Conservation (phyloP, 1,139 yeast genomes). For the Groenewaldozyma auringiensis region DNA sequence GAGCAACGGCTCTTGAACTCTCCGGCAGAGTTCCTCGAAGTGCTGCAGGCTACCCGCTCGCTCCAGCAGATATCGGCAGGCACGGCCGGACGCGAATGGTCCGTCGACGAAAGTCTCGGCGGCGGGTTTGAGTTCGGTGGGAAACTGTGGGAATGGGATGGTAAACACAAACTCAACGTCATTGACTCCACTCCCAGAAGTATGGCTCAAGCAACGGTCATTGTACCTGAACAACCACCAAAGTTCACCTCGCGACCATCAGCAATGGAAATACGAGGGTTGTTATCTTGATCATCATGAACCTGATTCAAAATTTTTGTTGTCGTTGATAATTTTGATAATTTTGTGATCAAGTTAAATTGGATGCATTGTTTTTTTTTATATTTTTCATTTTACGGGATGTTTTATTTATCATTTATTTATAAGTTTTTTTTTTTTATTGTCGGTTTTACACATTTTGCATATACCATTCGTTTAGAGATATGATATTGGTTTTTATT, state of each 20-base stretch:
- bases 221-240: background rate
- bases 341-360: background rate
- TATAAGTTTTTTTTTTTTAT: background rate
- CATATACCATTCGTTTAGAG: background rate
- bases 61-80: conserved; percentile 34
- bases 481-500: background rate
- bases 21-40: conserved; percentile 32
- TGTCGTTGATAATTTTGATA: background rate
- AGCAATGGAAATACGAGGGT: conserved; percentile 18
- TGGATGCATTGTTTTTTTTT: conserved; percentile 1
- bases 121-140: conserved; percentile 37
- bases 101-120: conserved; percentile 16
- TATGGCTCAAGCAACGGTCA: background rate
- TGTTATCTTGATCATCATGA: conserved; percentile 9
- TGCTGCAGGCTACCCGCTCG: conserved; percentile 36
- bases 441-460: no score
- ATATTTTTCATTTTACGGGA: conserved; percentile 1
- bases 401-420: background rate
- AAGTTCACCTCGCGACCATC: background rate
- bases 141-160: conserved; percentile 35
- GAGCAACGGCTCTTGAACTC: conserved; percentile 22
- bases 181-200: conserved; percentile 12
- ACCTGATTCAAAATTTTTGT: background rate
- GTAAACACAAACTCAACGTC: conserved; percentile 25
- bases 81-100: conserved; percentile 21